Evolutionary conservation across 1,139 yeast genomes (phyloP), one percentile per base, ranked within the genome.

Genomic region (Debaryomycetaceae sp.): DNA sequence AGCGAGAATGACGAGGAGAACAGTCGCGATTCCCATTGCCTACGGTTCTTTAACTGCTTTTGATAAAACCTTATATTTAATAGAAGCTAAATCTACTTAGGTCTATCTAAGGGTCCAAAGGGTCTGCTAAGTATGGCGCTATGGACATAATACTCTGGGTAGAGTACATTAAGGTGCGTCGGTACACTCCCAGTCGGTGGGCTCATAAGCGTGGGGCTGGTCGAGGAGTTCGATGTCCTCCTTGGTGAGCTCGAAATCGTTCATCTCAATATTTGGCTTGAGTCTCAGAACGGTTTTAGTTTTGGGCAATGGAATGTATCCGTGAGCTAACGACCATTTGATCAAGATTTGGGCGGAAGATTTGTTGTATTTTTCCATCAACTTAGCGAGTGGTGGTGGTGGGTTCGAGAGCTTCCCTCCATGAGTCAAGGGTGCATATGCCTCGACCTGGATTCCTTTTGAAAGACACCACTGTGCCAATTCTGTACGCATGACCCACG

Each of bases 401-500:
- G 65, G 61, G 43, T 56, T 44, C 20, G 49, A 34, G 39, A 70
- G 58, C 48, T 63, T 64, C 42, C 52, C 51, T 0, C 75, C 74
- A 49, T 66, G 72, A 24, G 75, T 70, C 39, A 70, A 60, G 0
- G 76, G 76, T 11, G 73, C 64, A 45, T 64, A 70, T 0, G 75
- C 76, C 51, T 70, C 73, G 7, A 68, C 72, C 6, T 51, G 55
- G 24, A 70, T 65, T 14, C 58, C 59, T 13, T 65, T 53, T 5
- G 40, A 40, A 40, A 69, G 63, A 49, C 86, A 83, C 63, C 67
- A 83, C 36, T 76, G 75, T 4, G 81, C 80, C 44, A 85, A 63
- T 36, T 84, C 85, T 36, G 70, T 68, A 54, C 89, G 71, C 87
- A 82, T 83, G 45, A 83, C 70, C 89, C 90, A 85, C 0, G 91